These are phyloP conservation scores for Talinum fruticosum DNA, from an alignment of 148 eudicot species.

Conservation along the genomic window DNA sequence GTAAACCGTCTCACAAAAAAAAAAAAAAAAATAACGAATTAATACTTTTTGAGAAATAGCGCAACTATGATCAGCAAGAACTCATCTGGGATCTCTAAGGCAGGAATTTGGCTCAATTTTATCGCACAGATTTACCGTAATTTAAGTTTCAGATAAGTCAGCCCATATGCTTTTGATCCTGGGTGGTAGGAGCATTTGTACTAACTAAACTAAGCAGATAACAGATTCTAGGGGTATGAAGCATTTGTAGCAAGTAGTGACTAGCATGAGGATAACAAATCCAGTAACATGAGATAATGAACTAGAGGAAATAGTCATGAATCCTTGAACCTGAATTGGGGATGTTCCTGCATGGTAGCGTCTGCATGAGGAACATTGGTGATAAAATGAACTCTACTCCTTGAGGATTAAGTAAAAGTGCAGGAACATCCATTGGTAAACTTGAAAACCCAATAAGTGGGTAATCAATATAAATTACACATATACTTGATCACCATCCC, in stretches of 20 bases:
- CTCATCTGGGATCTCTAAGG: too few species aligned
- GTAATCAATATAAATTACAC: background rate
- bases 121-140: too few species aligned
- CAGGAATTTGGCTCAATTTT: too few species aligned
- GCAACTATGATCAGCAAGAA: too few species aligned
- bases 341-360: background rate
- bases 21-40: too few species aligned
- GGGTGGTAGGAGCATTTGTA: too few species aligned
- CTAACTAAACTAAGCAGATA: too few species aligned
- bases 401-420: background rate
- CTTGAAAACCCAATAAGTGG: background rate
- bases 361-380: background rate
- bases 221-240: too few species aligned
- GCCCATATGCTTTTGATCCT: too few species aligned
- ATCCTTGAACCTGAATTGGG: background rate
- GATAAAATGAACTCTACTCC: background rate
- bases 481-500: background rate
- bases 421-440: background rate
- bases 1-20: too few species aligned
- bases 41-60: too few species aligned
- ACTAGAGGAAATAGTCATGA: background rate
- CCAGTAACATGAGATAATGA: background rate
- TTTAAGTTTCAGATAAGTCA: too few species aligned
- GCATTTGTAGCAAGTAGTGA: background rate
- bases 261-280: background rate